phyloP scores from a whole-genome alignment of 73 alveolate genomes.

The Paraurostyla sp. region DNA sequence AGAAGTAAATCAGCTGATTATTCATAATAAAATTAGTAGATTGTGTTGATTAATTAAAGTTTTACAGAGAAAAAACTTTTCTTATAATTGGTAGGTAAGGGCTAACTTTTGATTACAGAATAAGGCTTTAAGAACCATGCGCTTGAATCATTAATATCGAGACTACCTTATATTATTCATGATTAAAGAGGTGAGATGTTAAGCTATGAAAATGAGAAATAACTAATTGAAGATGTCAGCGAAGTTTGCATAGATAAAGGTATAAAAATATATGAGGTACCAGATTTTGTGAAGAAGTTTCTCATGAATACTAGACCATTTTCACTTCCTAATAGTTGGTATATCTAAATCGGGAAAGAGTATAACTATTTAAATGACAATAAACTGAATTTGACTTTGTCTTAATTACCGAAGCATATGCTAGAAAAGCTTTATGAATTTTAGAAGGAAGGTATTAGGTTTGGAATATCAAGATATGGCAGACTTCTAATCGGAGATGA shows the following conservation, averaged over 20 bases:
- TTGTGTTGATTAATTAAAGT: too few relatives aligned
- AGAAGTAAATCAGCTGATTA: not conserved
- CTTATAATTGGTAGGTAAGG: too few relatives aligned
- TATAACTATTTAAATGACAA: not conserved
- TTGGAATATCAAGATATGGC: conserved; percentile 89
- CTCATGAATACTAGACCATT: not conserved
- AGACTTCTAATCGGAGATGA: conserved; percentile 94
- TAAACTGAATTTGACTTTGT: not conserved
- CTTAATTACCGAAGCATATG: not conserved
- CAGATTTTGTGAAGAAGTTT: not conserved
- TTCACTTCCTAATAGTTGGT: not conserved
- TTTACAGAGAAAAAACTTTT: not conserved
- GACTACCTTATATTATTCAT: too few relatives aligned
- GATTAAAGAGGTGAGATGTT: not conserved
- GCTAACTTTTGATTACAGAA: too few relatives aligned
- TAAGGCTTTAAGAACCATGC: too few relatives aligned
- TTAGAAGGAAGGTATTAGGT: conserved; percentile 88
- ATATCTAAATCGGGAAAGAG: not conserved
- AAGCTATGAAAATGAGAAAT: not conserved
- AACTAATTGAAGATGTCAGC: not conserved
- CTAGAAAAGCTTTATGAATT: conserved; percentile 43
- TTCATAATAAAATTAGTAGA: not conserved
- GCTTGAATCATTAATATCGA: too few relatives aligned
- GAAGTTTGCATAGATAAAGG: not conserved
- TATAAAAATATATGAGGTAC: not conserved